Evolutionary conservation across 441 rosid species (phyloP), one percentile per base, ranked within the genome.

Genomic region (Isatis lusitanica): DNA sequence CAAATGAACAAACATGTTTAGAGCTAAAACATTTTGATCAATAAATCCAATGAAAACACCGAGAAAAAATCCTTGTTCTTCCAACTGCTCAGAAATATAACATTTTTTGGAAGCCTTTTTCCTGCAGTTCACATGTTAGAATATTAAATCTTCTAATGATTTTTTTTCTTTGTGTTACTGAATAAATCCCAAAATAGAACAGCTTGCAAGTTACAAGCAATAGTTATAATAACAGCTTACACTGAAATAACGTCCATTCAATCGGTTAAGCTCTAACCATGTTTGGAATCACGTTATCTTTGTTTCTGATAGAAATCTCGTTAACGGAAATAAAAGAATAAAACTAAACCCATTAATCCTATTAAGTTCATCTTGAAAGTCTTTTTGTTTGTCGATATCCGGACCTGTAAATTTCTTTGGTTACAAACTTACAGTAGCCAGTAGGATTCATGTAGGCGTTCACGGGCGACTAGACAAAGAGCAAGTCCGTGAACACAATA

Each of bases 401-500:
- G 2, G 70, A 66, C 35, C 36, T 33, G 40, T 10, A 18, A 1
- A 30, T 3, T 6, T 35, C 70, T 56, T 65, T 56, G 61, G 53
- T 56, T 11, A 39, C 62, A 48, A 38, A 28, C 36, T 13, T 53
- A 6, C 17, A 28, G 36, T 21, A 21, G n/a, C n/a, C n/a, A n/a
- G 24, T 48, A 58, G 35, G 30, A 48, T 58, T 60, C 36, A 58
- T 31, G 46, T 8, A 74, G 44, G 60, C 53, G n/a, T 47, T 74
- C 78, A 74, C 78, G 67, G 73, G 73, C 9, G 67, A 57, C 38
- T 28, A 18, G 53, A 48, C 46, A 39, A 64, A 16, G 36, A 39
- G 44, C 61, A 74, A 39, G 67, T 74, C 78, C 78, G 62, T 74
- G 78, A 74, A 39, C 78, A 66, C 13, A 28, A 30, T 15, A n/a